These are phyloP conservation scores for Neurospora sp. DNA, from an alignment of 2,329 filamentous ascomycete genomes.

Conservation along the genomic window DNA sequence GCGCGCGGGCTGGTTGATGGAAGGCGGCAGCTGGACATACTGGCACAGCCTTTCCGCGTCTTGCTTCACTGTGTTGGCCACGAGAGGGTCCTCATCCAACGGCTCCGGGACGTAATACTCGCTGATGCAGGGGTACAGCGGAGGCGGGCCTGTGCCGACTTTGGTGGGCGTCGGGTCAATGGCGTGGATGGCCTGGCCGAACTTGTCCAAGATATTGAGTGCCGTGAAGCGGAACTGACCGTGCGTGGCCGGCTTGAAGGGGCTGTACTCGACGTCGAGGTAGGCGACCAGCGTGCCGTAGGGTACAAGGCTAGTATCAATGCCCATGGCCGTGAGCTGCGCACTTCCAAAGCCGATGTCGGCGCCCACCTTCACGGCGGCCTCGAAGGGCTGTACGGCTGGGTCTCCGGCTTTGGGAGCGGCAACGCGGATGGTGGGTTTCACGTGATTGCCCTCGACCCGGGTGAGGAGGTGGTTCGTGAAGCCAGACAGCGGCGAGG, in stretches of 20 bases:
- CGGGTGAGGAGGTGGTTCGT: conserved; percentile 23
- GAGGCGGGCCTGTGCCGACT: conserved; percentile 11
- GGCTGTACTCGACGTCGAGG: conserved; percentile 13
- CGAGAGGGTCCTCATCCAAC: conserved; percentile 5
- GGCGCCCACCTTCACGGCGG: conserved; percentile 14
- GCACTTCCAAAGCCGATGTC: conserved; percentile 8
- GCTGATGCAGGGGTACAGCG: conserved; percentile 25
- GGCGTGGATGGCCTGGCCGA: conserved; percentile 30
- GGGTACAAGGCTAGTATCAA: conserved; percentile 23
- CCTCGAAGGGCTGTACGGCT: conserved; percentile 7
- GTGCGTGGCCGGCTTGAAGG: conserved; percentile 37
- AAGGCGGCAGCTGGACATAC: conserved; percentile 30
- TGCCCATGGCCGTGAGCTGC: conserved; percentile 5
- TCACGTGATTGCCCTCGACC: conserved; percentile 28
- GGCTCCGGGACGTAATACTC: conserved; percentile 17
- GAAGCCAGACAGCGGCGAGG: conserved; percentile 24
- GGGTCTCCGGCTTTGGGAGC: background rate
- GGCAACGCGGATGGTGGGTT: conserved; percentile 21
- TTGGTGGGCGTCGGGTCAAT: conserved; percentile 19
- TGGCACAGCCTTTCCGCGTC: conserved; percentile 12
- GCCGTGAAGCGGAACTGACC: conserved; percentile 36
- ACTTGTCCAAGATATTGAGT: conserved; percentile 39
- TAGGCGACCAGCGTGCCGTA: conserved; percentile 22
- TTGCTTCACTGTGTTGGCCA: background rate
- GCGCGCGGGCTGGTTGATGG: conserved; percentile 29